Base-by-base conservation (phyloP, 257 asterid genomes). In the Nemophila menziesii region DNA sequence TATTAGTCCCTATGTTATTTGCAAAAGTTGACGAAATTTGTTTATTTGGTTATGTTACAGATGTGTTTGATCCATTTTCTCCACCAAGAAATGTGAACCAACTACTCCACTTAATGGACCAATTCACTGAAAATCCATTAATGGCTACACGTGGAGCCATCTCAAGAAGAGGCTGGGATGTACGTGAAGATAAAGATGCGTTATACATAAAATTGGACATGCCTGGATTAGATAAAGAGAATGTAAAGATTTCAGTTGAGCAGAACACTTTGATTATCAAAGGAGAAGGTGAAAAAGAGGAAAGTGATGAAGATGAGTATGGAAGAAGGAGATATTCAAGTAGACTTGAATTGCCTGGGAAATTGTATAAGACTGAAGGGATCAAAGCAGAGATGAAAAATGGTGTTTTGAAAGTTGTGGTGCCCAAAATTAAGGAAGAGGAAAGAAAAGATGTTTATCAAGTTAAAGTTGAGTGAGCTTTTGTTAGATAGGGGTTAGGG, bases 71-170 rank as follows among this genome's bases (percentile, higher is more conserved):
- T 54, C 89, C 95, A 1, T 71, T 87, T 8, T 58, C 77, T 4
- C 57, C 81, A 0, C 51, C 80, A 29, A 69, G 95, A 62, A 72
- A 73, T 50, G 66, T 87, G 5, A 71, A 61, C 57, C 95, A 87
- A 19, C 54, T 87, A 20, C 60, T 79, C 58, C 82, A 75, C 78
- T 40, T 69, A 75, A 65, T 82, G 93, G 94, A 82, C 38, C 85
- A 65, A 3, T 13, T 82, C 15, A 52, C 55, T 68, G 90, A 64
- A 5, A 27, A 49, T 22, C 75, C 79, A 1, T 46, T 63, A 1
- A 6, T 15, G 0, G 19, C 48, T 0, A 21, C 53, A 3, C 16
- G 39, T 0, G 52, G 46, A 8, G 29, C 34, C 0, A 44, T 47
- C 5, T 5, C 38, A 2, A 36, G 52, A 16, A 59, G 78, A 38